Base-by-base conservation (phyloP, 2,329 filamentous ascomycete genomes). In the Chrysoporthe puriensis region DNA sequence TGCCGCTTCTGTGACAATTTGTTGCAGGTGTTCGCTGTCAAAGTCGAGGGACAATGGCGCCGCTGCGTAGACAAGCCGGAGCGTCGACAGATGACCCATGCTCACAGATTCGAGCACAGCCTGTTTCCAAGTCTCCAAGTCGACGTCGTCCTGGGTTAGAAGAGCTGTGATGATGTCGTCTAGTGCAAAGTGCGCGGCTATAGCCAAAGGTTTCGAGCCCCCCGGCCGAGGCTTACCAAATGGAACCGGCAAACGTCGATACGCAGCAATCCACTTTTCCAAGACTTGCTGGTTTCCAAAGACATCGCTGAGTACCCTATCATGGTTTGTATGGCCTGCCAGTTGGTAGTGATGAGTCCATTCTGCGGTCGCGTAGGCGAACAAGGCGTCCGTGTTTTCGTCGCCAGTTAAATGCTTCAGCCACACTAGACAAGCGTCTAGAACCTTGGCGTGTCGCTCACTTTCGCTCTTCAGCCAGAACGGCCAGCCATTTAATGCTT, bases 291-390 rank as follows among this genome's bases (percentile, higher is more conserved):
- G 14, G 8, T 56, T 43, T 9, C 42, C 32, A 32, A 63, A 44
- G 3, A 63, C n/a, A 36, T 63, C 6, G 16, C 26, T 26, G 7
- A 63, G 13, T 3, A 63, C 48, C 61, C 7, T 26, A 18, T 63
- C 61, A n/a, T 26, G 18, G 8, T n/a, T 9, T 14, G 8, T 43
- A n/a, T n/a, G 13, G 4, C 16, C 48, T 16, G 36, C 34, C 5
- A 44, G 4, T 26, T 43, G 26, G 61, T 63, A 56, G 61, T 63
- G 61, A 18, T 43, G 36, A 16, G 26, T 26, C 61, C 61, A 63
- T 11, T 63, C 16, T n/a, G 42, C 48, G 18, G 42, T 44, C 8
- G 26, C 36, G 16, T 63, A 63, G 4, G 48, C 5, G 4, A 63
- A 32, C 5, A 21, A 7, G 7, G 7, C 18, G 48, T 32, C 36